Conservation (phyloP, 2,329 filamentous ascomycete species). For the Cadophora sp. region DNA sequence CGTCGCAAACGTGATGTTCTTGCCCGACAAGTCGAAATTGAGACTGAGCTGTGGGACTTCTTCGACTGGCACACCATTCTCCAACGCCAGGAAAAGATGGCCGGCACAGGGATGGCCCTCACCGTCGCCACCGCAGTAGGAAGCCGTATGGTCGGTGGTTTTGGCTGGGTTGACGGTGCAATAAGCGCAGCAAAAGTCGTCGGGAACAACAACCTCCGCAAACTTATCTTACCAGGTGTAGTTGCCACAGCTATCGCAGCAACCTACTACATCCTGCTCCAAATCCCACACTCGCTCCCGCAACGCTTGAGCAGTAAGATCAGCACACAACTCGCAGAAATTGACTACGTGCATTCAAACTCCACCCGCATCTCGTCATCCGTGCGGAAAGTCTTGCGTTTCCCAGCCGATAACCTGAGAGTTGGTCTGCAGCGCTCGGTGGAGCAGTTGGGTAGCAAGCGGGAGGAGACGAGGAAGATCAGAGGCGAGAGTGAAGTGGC, state of each 20-base stretch:
- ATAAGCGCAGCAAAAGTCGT: conserved; percentile 81
- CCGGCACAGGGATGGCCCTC: conserved; percentile 92
- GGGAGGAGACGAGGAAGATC: conserved; percentile 83
- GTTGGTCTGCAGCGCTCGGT: conserved; percentile 83
- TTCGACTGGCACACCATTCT: conserved; percentile 84
- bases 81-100: conserved; percentile 92
- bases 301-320: conserved; percentile 87
- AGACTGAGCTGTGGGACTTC: conserved; percentile 91
- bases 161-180: conserved; percentile 88
- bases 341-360: conserved; percentile 95
- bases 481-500: conserved; percentile 86
- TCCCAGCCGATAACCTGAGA: conserved; percentile 85
- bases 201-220: conserved; percentile 80
- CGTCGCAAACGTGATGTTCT: conserved; percentile 79
- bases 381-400: conserved; percentile 86
- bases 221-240: conserved; percentile 80
- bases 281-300: conserved; percentile 89
- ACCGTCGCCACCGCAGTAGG: conserved; percentile 89
- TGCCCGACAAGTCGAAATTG: conserved; percentile 83
- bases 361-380: conserved; percentile 82
- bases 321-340: conserved; percentile 75
- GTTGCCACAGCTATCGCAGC: conserved; percentile 77
- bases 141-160: conserved; percentile 79
- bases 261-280: conserved; percentile 80
- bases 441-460: conserved; percentile 79